A percentile compares a stretch with the other conserved stretches of the same genome.
phyloP scores from a whole-genome alignment of 2,329 filamentous ascomycete species.

The Lecanoromycetidae sp. region DNA sequence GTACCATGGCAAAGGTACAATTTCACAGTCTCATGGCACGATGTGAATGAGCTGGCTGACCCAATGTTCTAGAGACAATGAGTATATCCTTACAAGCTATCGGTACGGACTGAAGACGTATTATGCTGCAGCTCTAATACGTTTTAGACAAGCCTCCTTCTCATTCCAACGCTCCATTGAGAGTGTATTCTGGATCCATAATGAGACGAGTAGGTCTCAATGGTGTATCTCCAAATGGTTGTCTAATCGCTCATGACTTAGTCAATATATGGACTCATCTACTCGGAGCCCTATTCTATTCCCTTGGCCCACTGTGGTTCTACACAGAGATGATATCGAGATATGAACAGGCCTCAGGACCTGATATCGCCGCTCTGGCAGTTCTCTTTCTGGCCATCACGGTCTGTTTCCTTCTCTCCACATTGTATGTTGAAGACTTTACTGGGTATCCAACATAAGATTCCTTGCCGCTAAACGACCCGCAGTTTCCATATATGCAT shows the following conservation, averaged over 20 bases:
- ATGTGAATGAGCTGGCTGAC: neutral
- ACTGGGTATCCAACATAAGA: neutral
- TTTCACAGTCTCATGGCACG: neutral
- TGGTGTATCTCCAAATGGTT: neutral
- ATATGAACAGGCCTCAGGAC: neutral
- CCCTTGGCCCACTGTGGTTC: constrained; percentile 2
- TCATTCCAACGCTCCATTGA: constrained; percentile 1
- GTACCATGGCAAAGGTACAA: constrained; percentile 7
- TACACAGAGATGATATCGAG: neutral
- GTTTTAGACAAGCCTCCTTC: neutral
- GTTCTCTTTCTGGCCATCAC: constrained; percentile 22
- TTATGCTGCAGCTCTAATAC: neutral
- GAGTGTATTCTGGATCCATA: constrained; percentile 9
- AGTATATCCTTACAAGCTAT: constrained; percentile 13
- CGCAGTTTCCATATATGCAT: constrained; percentile 21
- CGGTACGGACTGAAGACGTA: neutral
- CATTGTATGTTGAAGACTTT: neutral
- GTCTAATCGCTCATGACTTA: constrained; percentile 3
- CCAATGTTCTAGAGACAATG: constrained; percentile 2
- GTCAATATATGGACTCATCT: constrained; percentile 26
- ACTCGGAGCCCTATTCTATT: constrained; percentile 21
- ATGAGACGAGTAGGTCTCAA: constrained; percentile 7
- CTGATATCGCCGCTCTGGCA: constrained; percentile 17
- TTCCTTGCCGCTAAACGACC: neutral
- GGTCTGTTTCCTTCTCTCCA: constrained; percentile 20